Evolutionary conservation across 2,329 filamentous ascomycete species (phyloP).

Genomic region (Dactylellina leptospora): DNA sequence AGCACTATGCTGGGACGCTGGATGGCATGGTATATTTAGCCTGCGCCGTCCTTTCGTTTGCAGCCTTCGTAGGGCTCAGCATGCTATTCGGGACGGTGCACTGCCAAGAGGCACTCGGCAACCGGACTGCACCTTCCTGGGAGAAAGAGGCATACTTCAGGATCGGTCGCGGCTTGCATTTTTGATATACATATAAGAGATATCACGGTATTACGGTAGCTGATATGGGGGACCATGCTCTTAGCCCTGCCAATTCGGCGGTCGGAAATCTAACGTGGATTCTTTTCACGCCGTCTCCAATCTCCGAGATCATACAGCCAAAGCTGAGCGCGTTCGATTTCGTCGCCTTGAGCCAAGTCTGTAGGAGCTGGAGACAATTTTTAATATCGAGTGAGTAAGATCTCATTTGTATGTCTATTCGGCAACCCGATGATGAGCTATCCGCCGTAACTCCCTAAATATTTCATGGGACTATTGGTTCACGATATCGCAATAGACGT

Average conservation of each 20-base stretch:
- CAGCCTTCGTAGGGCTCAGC: background rate
- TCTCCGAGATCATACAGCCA: constrained; percentile 1
- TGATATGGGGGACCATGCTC: too few relatives aligned
- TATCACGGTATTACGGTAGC: too few relatives aligned
- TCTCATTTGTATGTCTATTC: too few relatives aligned
- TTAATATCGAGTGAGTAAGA: constrained; percentile 5
- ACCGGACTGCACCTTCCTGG: too few relatives aligned
- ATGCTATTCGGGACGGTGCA: background rate
- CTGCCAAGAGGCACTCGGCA: too few relatives aligned
- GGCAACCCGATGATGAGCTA: too few relatives aligned
- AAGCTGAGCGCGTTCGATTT: background rate
- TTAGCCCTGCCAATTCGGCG: background rate
- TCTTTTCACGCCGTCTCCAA: constrained; percentile 6
- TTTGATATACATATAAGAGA: too few relatives aligned
- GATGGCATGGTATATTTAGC: constrained; percentile 13
- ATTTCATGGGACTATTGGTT: too few relatives aligned
- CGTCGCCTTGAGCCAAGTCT: background rate
- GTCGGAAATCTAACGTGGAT: constrained; percentile 1
- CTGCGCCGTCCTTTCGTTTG: background rate
- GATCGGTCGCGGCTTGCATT: too few relatives aligned
- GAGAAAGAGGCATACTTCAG: too few relatives aligned
- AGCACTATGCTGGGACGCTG: background rate
- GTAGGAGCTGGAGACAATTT: constrained; percentile 4
- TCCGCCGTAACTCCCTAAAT: too few relatives aligned
- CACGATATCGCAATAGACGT: too few relatives aligned